phyloP scores from a whole-genome alignment of 805 yeast species.

The Pichia pseudocactophila region DNA sequence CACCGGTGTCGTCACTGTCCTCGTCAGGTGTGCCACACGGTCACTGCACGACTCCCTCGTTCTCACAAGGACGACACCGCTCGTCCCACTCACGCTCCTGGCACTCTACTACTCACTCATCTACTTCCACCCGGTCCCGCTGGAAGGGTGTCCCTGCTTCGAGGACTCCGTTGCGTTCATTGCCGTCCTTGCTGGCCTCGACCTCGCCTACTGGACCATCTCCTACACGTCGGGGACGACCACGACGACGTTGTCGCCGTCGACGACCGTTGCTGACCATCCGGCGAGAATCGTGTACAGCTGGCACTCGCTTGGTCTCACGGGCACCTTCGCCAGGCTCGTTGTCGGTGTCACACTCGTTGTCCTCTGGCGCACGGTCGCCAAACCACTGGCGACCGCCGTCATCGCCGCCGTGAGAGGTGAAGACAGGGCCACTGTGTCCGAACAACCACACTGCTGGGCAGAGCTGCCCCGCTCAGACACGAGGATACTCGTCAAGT shows the following conservation, averaged over 20 bases:
- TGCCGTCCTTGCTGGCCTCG: constrained; percentile 78
- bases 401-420: constrained; percentile 34
- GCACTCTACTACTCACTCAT: constrained; percentile 42
- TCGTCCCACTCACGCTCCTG: constrained; percentile 32
- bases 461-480: constrained; percentile 58
- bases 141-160: constrained; percentile 92
- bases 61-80: constrained; percentile 14
- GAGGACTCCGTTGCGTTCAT: constrained; percentile 91
- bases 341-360: constrained; percentile 54
- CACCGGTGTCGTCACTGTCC: constrained; percentile 49
- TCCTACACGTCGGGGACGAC: constrained; percentile 13
- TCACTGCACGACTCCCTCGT: constrained; percentile 37
- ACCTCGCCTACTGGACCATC: constrained; percentile 49
- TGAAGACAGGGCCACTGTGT: no score
- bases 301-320: constrained; percentile 34
- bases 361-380: constrained; percentile 61
- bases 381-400: constrained; percentile 58
- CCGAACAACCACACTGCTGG: constrained; percentile 30
- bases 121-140: constrained; percentile 70
- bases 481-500: constrained; percentile 67
- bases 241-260: no score
- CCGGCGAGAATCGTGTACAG: constrained; percentile 34
- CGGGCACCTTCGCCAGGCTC: constrained; percentile 38
- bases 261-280: constrained; percentile 8
- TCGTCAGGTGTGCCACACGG: constrained; percentile 35